Percentiles rank a stretch among this genome's conserved stretches.
These are phyloP conservation scores for Kalmanozyma brasiliensis DNA, from an alignment of 1,284 basidiomycete species.

Conservation along the genomic window DNA sequence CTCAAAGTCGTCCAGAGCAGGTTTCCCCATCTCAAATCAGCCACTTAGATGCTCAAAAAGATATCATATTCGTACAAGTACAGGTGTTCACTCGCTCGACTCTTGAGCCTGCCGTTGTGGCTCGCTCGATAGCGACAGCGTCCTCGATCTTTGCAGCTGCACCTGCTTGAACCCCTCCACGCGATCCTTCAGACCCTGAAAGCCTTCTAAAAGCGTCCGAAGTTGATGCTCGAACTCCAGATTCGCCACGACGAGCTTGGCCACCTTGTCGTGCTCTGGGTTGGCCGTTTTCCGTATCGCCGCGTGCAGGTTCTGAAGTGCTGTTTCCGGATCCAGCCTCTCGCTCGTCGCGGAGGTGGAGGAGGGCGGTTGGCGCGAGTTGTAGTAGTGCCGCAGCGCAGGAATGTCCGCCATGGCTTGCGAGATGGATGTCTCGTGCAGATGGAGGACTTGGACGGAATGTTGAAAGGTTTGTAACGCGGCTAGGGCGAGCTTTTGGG, in stretches of 20 bases:
- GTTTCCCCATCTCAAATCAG: conserved; percentile 25
- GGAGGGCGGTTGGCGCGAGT: conserved; percentile 12
- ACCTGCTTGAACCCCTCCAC: conserved; percentile 34
- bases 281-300: conserved; percentile 28
- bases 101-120: neutral
- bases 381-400: conserved; percentile 42
- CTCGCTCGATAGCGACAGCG: neutral
- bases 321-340: conserved; percentile 6
- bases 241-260: conserved; percentile 34
- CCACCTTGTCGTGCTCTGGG: conserved; percentile 31
- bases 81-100: neutral
- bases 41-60: too few species aligned
- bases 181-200: conserved; percentile 32
- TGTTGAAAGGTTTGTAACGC: conserved; percentile 43
- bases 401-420: conserved; percentile 39
- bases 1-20: conserved; percentile 72
- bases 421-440: conserved; percentile 25
- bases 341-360: neutral
- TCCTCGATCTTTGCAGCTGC: conserved; percentile 6
- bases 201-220: conserved; percentile 10
- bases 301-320: conserved; percentile 23
- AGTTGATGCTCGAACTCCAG: conserved; percentile 40
- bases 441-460: conserved; percentile 20
- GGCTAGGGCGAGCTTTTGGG: conserved; percentile 39
- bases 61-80: too few species aligned